Conservation (phyloP, 2,329 filamentous ascomycete species). For the Talaromyces funiculosus region DNA sequence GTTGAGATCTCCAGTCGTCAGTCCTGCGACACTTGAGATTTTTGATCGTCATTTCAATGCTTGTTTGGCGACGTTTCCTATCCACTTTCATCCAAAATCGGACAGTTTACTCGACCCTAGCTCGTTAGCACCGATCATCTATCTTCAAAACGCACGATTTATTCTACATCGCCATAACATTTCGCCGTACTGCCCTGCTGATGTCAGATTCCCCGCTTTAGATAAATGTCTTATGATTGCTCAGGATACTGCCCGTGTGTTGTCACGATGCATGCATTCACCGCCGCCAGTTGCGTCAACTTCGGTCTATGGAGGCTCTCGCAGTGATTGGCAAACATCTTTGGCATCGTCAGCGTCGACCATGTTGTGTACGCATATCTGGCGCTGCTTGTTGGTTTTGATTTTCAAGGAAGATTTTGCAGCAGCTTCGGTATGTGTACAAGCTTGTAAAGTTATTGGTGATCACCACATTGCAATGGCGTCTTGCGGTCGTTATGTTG, state of each 20-base stretch:
- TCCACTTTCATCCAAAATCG: conserved; percentile 63
- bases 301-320: conserved; percentile 17
- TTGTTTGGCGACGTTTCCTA: conserved; percentile 70
- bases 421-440: conserved; percentile 66
- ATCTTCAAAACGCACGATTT: conserved; percentile 77
- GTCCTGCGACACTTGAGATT: conserved; percentile 61
- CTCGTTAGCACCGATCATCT: conserved; percentile 67
- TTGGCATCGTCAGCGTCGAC: conserved; percentile 65
- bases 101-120: conserved; percentile 65
- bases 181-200: conserved; percentile 60
- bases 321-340: conserved; percentile 48
- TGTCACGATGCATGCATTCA: conserved; percentile 58
- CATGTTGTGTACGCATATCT: conserved; percentile 75
- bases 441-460: conserved; percentile 65
- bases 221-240: conserved; percentile 70
- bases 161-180: conserved; percentile 86
- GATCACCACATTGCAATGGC: conserved; percentile 66
- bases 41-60: conserved; percentile 76
- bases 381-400: conserved; percentile 77
- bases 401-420: conserved; percentile 69
- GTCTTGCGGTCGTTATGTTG: conserved; percentile 73
- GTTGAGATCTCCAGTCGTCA: conserved; percentile 62
- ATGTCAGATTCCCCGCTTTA: conserved; percentile 65
- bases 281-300: conserved; percentile 20
- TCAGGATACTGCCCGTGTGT: conserved; percentile 70